Evolutionary conservation across 2,329 filamentous ascomycete species (phyloP).

Genomic region (Pseudofabraea citricarpa): DNA sequence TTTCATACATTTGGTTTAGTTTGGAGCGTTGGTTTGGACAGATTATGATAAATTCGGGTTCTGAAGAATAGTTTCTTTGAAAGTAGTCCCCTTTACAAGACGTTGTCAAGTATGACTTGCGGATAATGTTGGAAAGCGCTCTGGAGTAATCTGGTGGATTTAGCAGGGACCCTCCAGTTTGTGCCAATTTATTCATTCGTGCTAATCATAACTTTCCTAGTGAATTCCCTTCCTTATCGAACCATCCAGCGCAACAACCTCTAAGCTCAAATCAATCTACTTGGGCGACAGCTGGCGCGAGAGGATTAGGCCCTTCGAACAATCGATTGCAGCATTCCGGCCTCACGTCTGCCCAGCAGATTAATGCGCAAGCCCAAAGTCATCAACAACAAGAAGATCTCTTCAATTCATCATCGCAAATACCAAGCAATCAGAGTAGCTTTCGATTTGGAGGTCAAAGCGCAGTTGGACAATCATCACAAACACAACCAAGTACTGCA

Average conservation of each 20-base stretch:
- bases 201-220: slow-evolving; percentile 31
- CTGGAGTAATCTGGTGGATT: too few species aligned
- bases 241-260: slow-evolving; percentile 41
- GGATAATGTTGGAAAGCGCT: too few species aligned
- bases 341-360: slow-evolving; percentile 22
- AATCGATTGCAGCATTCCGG: slow-evolving; percentile 20
- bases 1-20: too few species aligned
- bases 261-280: slow-evolving; percentile 24
- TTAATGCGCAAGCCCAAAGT: slow-evolving; percentile 24
- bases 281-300: slow-evolving; percentile 25
- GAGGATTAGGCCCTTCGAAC: slow-evolving; percentile 19
- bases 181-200: too few species aligned
- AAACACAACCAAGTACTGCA: slow-evolving; percentile 41
- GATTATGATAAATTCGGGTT: too few species aligned
- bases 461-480: slow-evolving; percentile 26
- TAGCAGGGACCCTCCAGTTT: too few species aligned
- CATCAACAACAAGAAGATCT: slow-evolving; percentile 30
- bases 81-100: too few species aligned
- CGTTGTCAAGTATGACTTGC: too few species aligned
- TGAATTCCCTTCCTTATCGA: slow-evolving; percentile 63
- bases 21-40: too few species aligned
- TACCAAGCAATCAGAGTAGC: slow-evolving; percentile 23
- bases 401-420: slow-evolving; percentile 27
- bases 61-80: too few species aligned
- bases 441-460: slow-evolving; percentile 29